A percentile compares a stretch with the other conserved stretches of the same genome.
These are phyloP conservation scores for Populus hybrid DNA, from an alignment of 441 rosid species.

Conservation along the genomic window DNA sequence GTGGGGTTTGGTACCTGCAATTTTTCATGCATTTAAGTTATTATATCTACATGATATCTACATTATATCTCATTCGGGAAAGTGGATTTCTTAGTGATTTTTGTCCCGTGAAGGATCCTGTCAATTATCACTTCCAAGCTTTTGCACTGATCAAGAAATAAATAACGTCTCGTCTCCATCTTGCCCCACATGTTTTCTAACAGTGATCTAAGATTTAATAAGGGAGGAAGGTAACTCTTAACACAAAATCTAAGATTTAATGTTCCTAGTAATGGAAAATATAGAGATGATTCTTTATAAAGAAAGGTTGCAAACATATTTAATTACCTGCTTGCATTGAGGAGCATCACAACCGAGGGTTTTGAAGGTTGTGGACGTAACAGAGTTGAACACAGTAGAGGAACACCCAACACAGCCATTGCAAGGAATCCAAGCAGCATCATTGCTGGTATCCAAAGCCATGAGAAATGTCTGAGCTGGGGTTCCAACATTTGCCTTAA, in stretches of 20 bases:
- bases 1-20: slow-evolving; percentile 65
- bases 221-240: not conserved
- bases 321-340: slow-evolving; percentile 55
- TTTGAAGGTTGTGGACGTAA: slow-evolving; percentile 56
- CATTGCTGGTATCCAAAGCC: slow-evolving; percentile 89
- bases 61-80: too few relatives aligned
- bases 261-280: not conserved
- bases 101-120: slow-evolving; percentile 3
- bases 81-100: not conserved
- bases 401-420: slow-evolving; percentile 81
- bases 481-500: slow-evolving; percentile 70
- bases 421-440: slow-evolving; percentile 86
- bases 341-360: slow-evolving; percentile 53
- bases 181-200: not conserved
- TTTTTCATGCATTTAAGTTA: slow-evolving; percentile 17
- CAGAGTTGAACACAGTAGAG: slow-evolving; percentile 43
- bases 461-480: slow-evolving; percentile 79
- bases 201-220: not conserved
- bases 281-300: not conserved
- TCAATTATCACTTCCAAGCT: not conserved
- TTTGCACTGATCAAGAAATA: not conserved
- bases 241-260: not conserved
- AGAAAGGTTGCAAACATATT: not conserved
- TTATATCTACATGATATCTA: not conserved
- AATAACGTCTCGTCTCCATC: not conserved